Base-by-base conservation (phyloP, 1,284 basidiomycete species). In the Naganishia sp. region DNA sequence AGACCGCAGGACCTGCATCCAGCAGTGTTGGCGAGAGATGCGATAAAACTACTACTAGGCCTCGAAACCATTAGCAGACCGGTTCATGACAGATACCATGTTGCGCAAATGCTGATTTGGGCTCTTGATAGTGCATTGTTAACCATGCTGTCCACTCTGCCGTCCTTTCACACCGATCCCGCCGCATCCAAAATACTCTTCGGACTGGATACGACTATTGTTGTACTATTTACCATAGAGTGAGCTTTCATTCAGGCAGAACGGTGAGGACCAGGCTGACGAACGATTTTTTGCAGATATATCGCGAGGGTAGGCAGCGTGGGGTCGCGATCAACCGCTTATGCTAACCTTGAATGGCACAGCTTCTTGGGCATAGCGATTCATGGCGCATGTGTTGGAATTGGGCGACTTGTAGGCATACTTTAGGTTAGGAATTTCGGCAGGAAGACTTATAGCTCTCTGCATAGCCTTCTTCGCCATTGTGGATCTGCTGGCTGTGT, bases 111-210 rank as follows among this genome's bases (percentile, higher is more conserved):
- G n/a, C n/a, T 11, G 23, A n/a, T 23, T n/a, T 45, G 21, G 16
- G 49, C 5, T 6, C 59, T 50, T 13, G n/a, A 2, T 69, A 90
- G 89, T 25, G 90, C 90, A 0, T 72, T 92, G 43, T 85, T 94
- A 39, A 94, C 92, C 0, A 84, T 91, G 1, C 80, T 93, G 23
- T 92, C 93, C 73, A 94, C 91, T 0, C 86, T 94, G 7, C 90
- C 90, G 0, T 84, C 87, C 0, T 90, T 92, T 72, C 89, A 91
- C 75, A 79, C 76, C 10, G 71, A 78, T 54, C 84, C 84, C 2
- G 85, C 86, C 6, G 83, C 86, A 3, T 85, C 83, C n/a, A 82
- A 85, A 45, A 80, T 88, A 13, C 90, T 91, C 85, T 94, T 94
- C 71, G 91, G 91, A 0, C 76, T 91, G 33, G 81, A 82, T 67